A percentile compares a stretch with the other conserved stretches of the same genome.
Evolutionary conservation across 208 protist species (phyloP).

Genomic region (Acanthamoeba triangularis): DNA sequence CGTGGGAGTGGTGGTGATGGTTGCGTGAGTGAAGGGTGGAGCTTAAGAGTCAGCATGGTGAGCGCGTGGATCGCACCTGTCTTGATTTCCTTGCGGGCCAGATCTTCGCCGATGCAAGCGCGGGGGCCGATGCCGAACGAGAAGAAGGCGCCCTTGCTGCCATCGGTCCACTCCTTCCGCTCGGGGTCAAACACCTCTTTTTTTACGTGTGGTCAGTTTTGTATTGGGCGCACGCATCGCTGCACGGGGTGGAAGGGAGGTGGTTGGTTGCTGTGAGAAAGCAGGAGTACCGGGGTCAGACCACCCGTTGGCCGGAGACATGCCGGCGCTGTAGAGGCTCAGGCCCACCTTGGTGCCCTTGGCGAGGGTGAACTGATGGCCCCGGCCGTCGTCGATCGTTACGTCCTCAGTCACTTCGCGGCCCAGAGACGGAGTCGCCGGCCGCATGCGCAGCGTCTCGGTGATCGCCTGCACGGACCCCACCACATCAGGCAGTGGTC

Average conservation of each 20-base stretch:
- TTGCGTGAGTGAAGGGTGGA: too few species aligned
- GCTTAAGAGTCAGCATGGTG: background rate
- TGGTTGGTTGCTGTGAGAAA: background rate
- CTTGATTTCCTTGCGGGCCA: slow-evolving; percentile 64
- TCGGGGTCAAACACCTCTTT: background rate
- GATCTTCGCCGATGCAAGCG: slow-evolving; percentile 54
- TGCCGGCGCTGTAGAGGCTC: background rate
- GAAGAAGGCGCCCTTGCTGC: background rate
- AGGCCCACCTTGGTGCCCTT: slow-evolving; percentile 22
- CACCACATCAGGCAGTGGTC: background rate
- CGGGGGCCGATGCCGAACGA: slow-evolving; percentile 25
- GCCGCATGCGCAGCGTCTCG: slow-evolving; percentile 63
- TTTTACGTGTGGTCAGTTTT: too few species aligned
- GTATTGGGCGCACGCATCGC: background rate
- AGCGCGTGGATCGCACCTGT: background rate
- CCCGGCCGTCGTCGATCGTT: background rate
- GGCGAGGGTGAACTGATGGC: background rate
- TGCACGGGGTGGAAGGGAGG: background rate
- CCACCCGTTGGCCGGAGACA: background rate
- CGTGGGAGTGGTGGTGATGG: background rate
- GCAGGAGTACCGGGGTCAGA: background rate
- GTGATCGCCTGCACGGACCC: background rate
- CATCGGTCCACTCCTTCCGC: background rate
- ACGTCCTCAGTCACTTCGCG: slow-evolving; percentile 56
- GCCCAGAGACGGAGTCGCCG: background rate